Percentiles rank a stretch among this genome's conserved stretches.
Evolutionary conservation across 2,329 filamentous ascomycete species (phyloP).

Genomic region (Stachybotrys chlorohalonatus): DNA sequence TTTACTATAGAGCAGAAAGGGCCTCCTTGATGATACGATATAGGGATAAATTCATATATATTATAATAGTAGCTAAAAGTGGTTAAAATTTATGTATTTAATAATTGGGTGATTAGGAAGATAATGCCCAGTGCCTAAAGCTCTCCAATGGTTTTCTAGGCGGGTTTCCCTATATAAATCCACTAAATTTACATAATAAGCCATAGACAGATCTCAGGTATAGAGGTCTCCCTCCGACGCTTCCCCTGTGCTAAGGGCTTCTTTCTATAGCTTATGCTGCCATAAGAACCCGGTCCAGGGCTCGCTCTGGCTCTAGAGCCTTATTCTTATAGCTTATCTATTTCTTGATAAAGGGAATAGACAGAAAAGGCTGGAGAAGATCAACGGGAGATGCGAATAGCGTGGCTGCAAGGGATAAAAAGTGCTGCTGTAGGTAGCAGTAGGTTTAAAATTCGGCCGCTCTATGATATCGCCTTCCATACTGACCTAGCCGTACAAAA

Average conservation of each 20-base stretch:
- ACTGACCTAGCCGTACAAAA: too few relatives aligned
- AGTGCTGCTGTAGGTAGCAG: too few relatives aligned
- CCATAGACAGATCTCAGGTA: not conserved
- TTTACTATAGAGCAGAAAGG: not conserved
- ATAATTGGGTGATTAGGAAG: not conserved
- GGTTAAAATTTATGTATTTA: not conserved
- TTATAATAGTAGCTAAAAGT: not conserved
- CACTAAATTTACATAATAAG: not conserved
- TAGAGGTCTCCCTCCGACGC: not conserved
- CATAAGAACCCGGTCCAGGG: too few relatives aligned
- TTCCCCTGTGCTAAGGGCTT: not conserved
- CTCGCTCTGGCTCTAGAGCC: too few relatives aligned
- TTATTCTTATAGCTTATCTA: too few relatives aligned
- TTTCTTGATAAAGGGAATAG: too few relatives aligned
- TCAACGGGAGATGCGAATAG: too few relatives aligned
- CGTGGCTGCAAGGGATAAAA: too few relatives aligned
- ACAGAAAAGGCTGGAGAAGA: too few relatives aligned
- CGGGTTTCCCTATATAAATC: not conserved
- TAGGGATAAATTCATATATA: not conserved
- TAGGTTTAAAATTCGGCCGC: too few relatives aligned
- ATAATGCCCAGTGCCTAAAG: not conserved
- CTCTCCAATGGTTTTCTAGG: not conserved
- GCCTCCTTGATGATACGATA: not conserved
- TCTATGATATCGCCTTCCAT: too few relatives aligned
- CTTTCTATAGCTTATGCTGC: too few relatives aligned